Evolutionary conservation across 2,329 filamentous ascomycete genomes (phyloP), one percentile per base, ranked within the genome.

Genomic region (Truncatella angustata): DNA sequence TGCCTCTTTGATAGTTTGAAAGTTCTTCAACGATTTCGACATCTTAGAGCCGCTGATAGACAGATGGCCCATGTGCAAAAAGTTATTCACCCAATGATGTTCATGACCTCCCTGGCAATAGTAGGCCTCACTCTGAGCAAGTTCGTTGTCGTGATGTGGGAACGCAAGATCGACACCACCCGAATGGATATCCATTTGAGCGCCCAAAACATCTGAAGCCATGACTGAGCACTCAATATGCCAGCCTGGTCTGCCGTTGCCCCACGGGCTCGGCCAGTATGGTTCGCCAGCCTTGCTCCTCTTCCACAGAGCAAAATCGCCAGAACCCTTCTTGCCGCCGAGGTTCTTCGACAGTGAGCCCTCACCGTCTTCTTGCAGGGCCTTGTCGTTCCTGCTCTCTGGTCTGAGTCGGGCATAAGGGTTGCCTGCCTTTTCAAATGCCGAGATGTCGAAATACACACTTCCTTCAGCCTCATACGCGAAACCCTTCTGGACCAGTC

Each of bases 151-250:
- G 70, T 92, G 92, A 68, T 96, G 92, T 0, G 92, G 91, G 69
- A 96, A 96, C 0, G 87, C 86, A 49, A 97, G 79, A 68, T 97
- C 93, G 54, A 96, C 88, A 53, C 93, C 93, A 24, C 93, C 92
- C 20, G 90, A 95, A 70, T 97, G 93, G 50, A 97, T 90, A 67
- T 97, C 93, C 77, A 97, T 91, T 55, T 86, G 81, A 24, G 85
- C 79, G 4, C 92, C 92, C 1, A 97, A 75, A n/a, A 91, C 81
- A 57, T 92, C 90, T 2, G 89, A 93, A 0, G 92, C 91, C 93
- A 97, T 97, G 14, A 91, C 91, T 1, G 88, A 92, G 83, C 93
- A 97, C 73, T 97, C 92, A 63, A 97, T 97, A 66, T 97, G 93
- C 93, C 93, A 97, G 16, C 93, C 93, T 1, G 93, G 93, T 40